phyloP scores from a whole-genome alignment of 2,329 filamentous ascomycete species.

The Aureobasidium leucospermi region DNA sequence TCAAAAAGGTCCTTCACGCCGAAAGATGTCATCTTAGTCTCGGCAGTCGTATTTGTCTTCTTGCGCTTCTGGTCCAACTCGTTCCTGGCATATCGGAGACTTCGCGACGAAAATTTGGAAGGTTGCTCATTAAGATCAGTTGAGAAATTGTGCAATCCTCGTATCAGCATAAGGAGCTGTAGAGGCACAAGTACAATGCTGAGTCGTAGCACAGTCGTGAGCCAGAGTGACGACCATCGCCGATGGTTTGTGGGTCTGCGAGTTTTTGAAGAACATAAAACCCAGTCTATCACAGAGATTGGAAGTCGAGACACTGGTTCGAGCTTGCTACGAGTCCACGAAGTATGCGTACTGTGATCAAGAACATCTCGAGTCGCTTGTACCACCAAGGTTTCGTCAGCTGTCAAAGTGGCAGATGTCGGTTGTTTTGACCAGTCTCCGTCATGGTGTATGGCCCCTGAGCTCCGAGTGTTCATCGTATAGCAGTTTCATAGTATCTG shows the following conservation, averaged over 20 bases:
- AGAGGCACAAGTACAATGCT: neutral
- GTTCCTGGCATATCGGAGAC: neutral
- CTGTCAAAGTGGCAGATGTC: too few relatives aligned
- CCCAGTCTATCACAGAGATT: neutral
- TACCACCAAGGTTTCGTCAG: neutral
- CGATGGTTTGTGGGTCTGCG: neutral
- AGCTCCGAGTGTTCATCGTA: too few relatives aligned
- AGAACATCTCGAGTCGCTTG: neutral
- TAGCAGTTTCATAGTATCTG: too few relatives aligned
- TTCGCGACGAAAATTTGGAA: neutral
- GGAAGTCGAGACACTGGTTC: neutral
- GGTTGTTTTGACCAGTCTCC: neutral
- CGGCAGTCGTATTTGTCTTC: neutral
- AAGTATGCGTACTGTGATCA: neutral
- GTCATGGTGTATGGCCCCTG: too few relatives aligned
- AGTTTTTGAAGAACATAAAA: neutral
- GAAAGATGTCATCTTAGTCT: too few relatives aligned
- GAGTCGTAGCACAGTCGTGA: neutral
- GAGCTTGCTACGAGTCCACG: neutral
- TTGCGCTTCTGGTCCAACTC: neutral
- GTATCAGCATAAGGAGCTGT: neutral
- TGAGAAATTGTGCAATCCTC: too few relatives aligned
- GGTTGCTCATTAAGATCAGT: too few relatives aligned
- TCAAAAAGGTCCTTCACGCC: neutral
- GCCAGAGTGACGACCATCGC: neutral